Evolutionary conservation across 2,329 filamentous ascomycete genomes (phyloP).

Genomic region (Penicillium olsonii): DNA sequence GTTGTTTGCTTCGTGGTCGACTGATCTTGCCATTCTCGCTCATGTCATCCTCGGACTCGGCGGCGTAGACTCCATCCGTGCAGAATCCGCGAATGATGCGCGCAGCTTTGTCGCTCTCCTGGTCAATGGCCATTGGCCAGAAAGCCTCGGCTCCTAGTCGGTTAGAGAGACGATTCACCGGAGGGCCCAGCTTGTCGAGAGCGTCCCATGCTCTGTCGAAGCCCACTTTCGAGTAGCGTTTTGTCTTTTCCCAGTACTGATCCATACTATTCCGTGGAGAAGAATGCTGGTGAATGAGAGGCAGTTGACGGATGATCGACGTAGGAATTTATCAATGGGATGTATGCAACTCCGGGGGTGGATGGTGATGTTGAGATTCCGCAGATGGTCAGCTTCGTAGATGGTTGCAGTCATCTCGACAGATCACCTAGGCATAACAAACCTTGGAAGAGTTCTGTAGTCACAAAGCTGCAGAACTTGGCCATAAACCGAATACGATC

Average conservation of each 20-base stretch:
- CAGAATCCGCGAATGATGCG: slow-evolving; percentile 89
- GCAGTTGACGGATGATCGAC: too few species aligned
- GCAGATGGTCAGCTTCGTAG: too few species aligned
- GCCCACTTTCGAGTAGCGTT: slow-evolving; percentile 58
- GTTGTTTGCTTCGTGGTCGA: slow-evolving; percentile 61
- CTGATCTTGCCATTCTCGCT: slow-evolving; percentile 49
- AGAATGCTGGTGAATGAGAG: too few species aligned
- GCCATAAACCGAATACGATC: too few species aligned
- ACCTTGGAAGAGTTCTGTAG: too few species aligned
- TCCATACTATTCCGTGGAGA: too few species aligned
- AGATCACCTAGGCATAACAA: too few species aligned
- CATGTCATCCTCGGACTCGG: slow-evolving; percentile 52
- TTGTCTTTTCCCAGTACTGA: slow-evolving; percentile 57
- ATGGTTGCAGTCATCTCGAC: too few species aligned
- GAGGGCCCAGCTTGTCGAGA: slow-evolving; percentile 69
- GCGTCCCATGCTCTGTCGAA: slow-evolving; percentile 73
- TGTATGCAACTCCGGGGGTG: too few species aligned
- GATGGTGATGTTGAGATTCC: too few species aligned
- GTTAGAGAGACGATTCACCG: slow-evolving; percentile 81
- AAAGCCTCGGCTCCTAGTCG: slow-evolving; percentile 80
- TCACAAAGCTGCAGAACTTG: too few species aligned
- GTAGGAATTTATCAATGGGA: too few species aligned
- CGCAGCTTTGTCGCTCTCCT: slow-evolving; percentile 88
- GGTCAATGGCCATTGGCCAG: slow-evolving; percentile 82
- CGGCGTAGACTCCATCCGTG: slow-evolving; percentile 71